Conservation (phyloP, 192 early-diverging fungal genomes). For the Entomortierella parvispora region DNA sequence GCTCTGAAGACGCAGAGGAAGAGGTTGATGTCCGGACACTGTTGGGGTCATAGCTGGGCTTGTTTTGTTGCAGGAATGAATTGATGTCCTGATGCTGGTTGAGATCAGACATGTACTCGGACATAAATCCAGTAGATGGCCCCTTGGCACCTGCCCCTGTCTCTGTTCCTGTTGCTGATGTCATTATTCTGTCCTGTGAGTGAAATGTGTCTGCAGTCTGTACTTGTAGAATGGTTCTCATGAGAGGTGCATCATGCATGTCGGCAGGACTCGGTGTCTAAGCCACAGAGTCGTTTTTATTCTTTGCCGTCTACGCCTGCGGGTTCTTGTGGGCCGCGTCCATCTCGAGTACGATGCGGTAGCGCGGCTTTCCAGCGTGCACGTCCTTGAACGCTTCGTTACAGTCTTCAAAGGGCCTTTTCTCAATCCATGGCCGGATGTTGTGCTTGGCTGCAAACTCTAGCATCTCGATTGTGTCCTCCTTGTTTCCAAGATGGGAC, state of each 20-base stretch:
- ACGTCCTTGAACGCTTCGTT: slow-evolving; percentile 67
- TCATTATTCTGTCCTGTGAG: too few relatives aligned
- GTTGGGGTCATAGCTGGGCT: slow-evolving; percentile 32
- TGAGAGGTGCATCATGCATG: too few relatives aligned
- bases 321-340: neutral
- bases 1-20: neutral
- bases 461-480: slow-evolving; percentile 67
- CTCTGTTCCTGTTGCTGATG: slow-evolving; percentile 10
- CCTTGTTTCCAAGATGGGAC: slow-evolving; percentile 55
- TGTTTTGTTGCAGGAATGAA: slow-evolving; percentile 48
- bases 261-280: too few relatives aligned
- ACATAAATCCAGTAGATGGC: slow-evolving; percentile 32
- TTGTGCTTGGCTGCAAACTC: slow-evolving; percentile 70
- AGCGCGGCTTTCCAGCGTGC: slow-evolving; percentile 68
- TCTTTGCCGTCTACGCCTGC: too few relatives aligned
- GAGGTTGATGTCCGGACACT: neutral
- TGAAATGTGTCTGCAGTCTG: neutral
- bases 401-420: slow-evolving; percentile 59
- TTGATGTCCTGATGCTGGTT: slow-evolving; percentile 42
- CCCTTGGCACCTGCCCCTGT: slow-evolving; percentile 17
- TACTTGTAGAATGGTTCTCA: too few relatives aligned
- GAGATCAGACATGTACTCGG: slow-evolving; percentile 46
- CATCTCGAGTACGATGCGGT: slow-evolving; percentile 74
- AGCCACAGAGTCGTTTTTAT: too few relatives aligned
- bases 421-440: slow-evolving; percentile 70